These are phyloP conservation scores for Dillenia suffruticosa DNA, from an alignment of 164 flowering plant genomes.

Conservation along the genomic window DNA sequence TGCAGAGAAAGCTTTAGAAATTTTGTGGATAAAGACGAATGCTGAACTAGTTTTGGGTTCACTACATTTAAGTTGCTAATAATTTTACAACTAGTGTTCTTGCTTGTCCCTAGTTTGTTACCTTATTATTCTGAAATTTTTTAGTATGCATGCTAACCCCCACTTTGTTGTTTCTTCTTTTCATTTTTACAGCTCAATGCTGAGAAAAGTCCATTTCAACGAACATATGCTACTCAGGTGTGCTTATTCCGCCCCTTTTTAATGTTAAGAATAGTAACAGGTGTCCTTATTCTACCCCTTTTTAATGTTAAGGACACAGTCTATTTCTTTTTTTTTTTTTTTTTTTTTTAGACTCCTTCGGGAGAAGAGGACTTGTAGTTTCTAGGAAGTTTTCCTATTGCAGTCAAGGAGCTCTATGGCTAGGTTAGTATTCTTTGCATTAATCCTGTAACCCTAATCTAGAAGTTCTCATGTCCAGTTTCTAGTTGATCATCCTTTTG, in stretches of 20 bases:
- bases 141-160: neutral
- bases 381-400: no score
- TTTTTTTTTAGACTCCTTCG: no score
- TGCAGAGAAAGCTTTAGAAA: no score
- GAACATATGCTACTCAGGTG: slow-evolving; percentile 98
- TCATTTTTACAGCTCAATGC: slow-evolving; percentile 69
- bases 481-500: no score
- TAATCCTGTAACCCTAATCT: no score
- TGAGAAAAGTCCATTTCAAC: slow-evolving; percentile 94
- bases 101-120: neutral
- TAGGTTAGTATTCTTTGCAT: no score
- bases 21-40: no score
- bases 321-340: no score
- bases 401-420: no score
- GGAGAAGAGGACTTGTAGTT: no score
- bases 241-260: neutral
- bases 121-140: neutral
- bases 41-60: neutral
- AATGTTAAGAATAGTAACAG: slow-evolving; percentile 37
- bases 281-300: slow-evolving; percentile 23
- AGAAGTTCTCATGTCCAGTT: no score
- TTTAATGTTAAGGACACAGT: neutral
- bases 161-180: slow-evolving; percentile 6
- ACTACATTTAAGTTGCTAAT: neutral
- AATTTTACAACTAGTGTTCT: neutral